Conservation (phyloP, 2,329 filamentous ascomycete species). For the Eutypella sp. region DNA sequence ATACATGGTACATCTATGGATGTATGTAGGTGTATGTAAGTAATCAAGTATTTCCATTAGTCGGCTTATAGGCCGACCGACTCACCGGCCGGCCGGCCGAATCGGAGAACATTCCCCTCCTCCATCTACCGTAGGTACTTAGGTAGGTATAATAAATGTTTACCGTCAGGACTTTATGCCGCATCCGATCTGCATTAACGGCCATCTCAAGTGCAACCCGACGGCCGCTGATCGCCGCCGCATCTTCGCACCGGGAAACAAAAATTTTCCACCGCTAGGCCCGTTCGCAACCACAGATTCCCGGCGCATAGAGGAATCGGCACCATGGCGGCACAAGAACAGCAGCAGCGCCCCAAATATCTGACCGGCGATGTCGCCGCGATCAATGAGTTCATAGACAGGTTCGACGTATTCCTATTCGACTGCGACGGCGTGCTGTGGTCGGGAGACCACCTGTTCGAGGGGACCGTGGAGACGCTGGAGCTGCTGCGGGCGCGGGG, state of each 20-base stretch:
- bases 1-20: too few relatives aligned
- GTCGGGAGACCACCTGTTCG: constrained; percentile 89
- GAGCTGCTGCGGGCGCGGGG: constrained; percentile 80
- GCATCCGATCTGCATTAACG: not conserved
- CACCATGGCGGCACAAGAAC: constrained; percentile 14
- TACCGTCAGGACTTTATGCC: not conserved
- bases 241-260: not conserved
- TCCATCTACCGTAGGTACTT: too few relatives aligned
- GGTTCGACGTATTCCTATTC: constrained; percentile 95
- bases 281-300: not conserved
- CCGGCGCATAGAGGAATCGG: not conserved
- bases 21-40: not conserved
- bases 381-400: constrained; percentile 78
- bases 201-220: not conserved
- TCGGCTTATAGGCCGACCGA: constrained; percentile 1
- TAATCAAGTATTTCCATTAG: not conserved
- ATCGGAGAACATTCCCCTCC: not conserved
- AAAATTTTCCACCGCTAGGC: not conserved
- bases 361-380: constrained; percentile 74
- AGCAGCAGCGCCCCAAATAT: constrained; percentile 48
- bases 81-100: not conserved
- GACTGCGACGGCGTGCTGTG: constrained; percentile 98
- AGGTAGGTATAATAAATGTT: not conserved
- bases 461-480: constrained; percentile 79
- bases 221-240: not conserved